phyloP scores from a whole-genome alignment of 23 red algal species.

The Cyanidiococcus yangmingshanensis region DNA sequence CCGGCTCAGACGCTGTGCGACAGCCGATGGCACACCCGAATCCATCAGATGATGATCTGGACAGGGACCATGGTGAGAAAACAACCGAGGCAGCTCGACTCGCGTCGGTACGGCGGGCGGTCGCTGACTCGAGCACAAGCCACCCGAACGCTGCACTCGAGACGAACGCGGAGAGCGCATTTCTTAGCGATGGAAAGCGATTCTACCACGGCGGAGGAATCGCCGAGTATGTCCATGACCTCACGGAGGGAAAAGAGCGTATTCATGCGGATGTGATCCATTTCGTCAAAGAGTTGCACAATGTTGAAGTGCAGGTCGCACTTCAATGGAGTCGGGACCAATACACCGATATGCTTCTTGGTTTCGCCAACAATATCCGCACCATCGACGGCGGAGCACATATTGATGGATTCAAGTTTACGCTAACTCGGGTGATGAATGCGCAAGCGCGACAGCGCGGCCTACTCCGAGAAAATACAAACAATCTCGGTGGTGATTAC shows the following conservation, averaged over 20 bases:
- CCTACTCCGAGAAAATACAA: slow-evolving; percentile 39
- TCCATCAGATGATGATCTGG: background rate
- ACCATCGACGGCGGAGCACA: slow-evolving; percentile 88
- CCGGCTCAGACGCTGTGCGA: background rate
- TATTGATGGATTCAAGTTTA: slow-evolving; percentile 67
- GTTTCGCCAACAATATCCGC: slow-evolving; percentile 93
- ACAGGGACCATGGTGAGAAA: background rate
- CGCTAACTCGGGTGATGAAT: slow-evolving; percentile 77
- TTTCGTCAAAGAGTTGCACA: slow-evolving; percentile 39
- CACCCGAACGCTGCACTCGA: background rate
- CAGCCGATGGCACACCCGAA: background rate
- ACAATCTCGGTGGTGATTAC: slow-evolving; percentile 73
- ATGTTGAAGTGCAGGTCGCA: slow-evolving; percentile 52
- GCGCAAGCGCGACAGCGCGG: slow-evolving; percentile 45
- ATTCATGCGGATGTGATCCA: slow-evolving; percentile 51
- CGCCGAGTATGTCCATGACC: slow-evolving; percentile 53
- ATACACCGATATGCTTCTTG: slow-evolving; percentile 73
- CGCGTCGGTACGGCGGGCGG: background rate
- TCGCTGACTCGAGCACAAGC: background rate
- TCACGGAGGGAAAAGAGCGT: slow-evolving; percentile 41
- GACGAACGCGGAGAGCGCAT: background rate
- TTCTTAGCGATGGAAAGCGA: background rate
- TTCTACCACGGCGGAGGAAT: slow-evolving; percentile 72
- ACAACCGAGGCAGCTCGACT: background rate
- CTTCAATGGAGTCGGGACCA: slow-evolving; percentile 78